These are phyloP conservation scores for Cornus suecica DNA, from an alignment of 148 eudicot species.

Conservation along the genomic window DNA sequence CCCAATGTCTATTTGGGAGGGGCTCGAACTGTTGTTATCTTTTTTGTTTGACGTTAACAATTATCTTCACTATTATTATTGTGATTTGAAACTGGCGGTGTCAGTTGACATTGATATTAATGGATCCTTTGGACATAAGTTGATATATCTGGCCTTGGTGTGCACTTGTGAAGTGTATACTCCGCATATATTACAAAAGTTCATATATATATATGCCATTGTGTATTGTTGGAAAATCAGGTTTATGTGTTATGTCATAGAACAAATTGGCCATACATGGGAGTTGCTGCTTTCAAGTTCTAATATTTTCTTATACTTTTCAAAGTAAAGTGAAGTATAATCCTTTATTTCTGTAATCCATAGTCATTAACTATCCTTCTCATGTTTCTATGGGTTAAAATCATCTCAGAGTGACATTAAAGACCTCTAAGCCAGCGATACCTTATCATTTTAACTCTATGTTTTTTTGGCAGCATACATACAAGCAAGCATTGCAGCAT, in stretches of 20 bases:
- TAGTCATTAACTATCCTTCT: neutral
- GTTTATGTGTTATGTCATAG: neutral
- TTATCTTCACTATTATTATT: neutral
- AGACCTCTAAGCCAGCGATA: neutral
- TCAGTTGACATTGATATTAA: neutral
- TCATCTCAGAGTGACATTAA: neutral
- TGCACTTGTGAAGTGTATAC: neutral
- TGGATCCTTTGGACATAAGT: neutral
- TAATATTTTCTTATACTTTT: neutral
- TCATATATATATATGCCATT: neutral
- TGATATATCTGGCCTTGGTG: neutral
- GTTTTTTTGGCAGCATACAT: constrained; percentile 50
- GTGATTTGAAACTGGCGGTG: neutral
- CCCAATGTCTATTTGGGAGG: neutral
- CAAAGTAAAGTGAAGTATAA: neutral
- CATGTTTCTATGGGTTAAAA: neutral
- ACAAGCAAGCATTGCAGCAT: constrained; percentile 87
- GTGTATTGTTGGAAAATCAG: neutral
- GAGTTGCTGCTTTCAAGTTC: neutral
- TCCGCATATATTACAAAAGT: neutral
- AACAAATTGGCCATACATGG: neutral
- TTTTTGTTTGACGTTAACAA: neutral
- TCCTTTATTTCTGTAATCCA: neutral
- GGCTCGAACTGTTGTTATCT: neutral
- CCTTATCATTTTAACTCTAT: constrained; percentile 7